phyloP scores from a whole-genome alignment of 2,329 filamentous ascomycete genomes.

The Sordariomycetes sp. region DNA sequence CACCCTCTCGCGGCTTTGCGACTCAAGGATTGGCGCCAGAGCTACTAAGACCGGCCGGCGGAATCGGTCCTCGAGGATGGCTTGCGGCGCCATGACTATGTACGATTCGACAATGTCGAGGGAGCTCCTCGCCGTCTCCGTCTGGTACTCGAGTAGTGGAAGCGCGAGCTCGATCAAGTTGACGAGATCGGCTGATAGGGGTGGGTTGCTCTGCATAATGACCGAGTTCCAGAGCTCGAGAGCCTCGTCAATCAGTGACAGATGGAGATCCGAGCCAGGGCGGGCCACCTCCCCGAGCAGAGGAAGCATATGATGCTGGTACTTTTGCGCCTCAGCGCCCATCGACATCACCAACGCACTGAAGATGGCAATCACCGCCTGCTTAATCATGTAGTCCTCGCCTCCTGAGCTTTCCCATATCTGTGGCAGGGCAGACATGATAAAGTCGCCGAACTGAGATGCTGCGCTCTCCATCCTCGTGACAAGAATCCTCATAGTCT shows the following conservation, averaged over 20 bases:
- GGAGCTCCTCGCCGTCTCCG: slow-evolving; percentile 46
- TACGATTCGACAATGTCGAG: slow-evolving; percentile 58
- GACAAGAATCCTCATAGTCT: slow-evolving; percentile 72
- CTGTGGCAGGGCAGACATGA: slow-evolving; percentile 66
- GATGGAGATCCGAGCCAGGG: slow-evolving; percentile 57
- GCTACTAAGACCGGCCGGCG: slow-evolving; percentile 35
- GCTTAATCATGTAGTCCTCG: slow-evolving; percentile 86
- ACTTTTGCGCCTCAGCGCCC: slow-evolving; percentile 62
- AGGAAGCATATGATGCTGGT: slow-evolving; percentile 69
- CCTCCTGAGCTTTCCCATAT: slow-evolving; percentile 73
- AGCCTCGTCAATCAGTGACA: slow-evolving; percentile 84
- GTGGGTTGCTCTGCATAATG: slow-evolving; percentile 49
- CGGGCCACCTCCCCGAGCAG: slow-evolving; percentile 71
- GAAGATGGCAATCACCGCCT: slow-evolving; percentile 78
- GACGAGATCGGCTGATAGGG: slow-evolving; percentile 48
- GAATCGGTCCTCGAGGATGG: slow-evolving; percentile 44
- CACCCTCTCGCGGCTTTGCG: slow-evolving; percentile 42
- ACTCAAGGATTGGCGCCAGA: slow-evolving; percentile 34
- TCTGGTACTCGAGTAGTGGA: slow-evolving; percentile 52
- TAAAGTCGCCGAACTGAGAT: slow-evolving; percentile 57
- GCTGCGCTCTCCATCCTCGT: slow-evolving; percentile 67
- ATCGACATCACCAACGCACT: slow-evolving; percentile 77
- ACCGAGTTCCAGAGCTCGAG: slow-evolving; percentile 80
- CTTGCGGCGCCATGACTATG: slow-evolving; percentile 54
- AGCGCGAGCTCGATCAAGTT: slow-evolving; percentile 49